A percentile compares a stretch with the other conserved stretches of the same genome.
Conservation (phyloP, 1,284 basidiomycete genomes). For the Naganishia cerealis region DNA sequence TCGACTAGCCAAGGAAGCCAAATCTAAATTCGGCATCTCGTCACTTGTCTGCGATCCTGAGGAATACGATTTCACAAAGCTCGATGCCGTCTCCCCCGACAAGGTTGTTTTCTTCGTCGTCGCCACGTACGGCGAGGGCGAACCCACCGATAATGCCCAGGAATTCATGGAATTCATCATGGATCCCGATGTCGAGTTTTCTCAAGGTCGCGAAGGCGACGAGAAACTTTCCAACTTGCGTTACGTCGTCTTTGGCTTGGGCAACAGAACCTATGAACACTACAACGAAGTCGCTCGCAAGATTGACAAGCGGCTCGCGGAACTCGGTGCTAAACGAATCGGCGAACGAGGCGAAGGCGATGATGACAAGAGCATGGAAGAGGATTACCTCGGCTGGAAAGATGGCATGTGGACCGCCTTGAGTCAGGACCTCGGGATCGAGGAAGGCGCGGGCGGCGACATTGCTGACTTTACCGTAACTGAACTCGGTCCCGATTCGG, state of each 20-base stretch:
- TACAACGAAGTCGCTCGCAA: slow-evolving; percentile 86
- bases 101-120: slow-evolving; percentile 84
- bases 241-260: slow-evolving; percentile 92
- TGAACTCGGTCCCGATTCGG: slow-evolving; percentile 64
- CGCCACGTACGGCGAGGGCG: slow-evolving; percentile 98
- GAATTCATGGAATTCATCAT: slow-evolving; percentile 87
- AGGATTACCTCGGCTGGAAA: slow-evolving; percentile 99
- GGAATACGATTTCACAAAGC: slow-evolving; percentile 95
- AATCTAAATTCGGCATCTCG: slow-evolving; percentile 85
- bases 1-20: slow-evolving; percentile 88
- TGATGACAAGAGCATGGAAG: slow-evolving; percentile 99
- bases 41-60: slow-evolving; percentile 93
- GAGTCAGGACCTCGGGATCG: slow-evolving; percentile 74
- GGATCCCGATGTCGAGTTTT: slow-evolving; percentile 82
- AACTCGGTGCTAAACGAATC: slow-evolving; percentile 81
- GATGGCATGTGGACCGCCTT: slow-evolving; percentile 93
- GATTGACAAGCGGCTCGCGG: slow-evolving; percentile 71
- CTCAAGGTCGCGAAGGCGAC: slow-evolving; percentile 44
- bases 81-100: slow-evolving; percentile 82
- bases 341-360: slow-evolving; percentile 94
- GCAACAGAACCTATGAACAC: slow-evolving; percentile 93
- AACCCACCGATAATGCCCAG: slow-evolving; percentile 98
- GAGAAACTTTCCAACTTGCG: slow-evolving; percentile 80
- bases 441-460: slow-evolving; percentile 94
- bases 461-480: slow-evolving; percentile 90